Evolutionary conservation across 179 eudicot genomes (phyloP), one percentile per base, ranked within the genome.

Genomic region (Drosera spatulata): DNA sequence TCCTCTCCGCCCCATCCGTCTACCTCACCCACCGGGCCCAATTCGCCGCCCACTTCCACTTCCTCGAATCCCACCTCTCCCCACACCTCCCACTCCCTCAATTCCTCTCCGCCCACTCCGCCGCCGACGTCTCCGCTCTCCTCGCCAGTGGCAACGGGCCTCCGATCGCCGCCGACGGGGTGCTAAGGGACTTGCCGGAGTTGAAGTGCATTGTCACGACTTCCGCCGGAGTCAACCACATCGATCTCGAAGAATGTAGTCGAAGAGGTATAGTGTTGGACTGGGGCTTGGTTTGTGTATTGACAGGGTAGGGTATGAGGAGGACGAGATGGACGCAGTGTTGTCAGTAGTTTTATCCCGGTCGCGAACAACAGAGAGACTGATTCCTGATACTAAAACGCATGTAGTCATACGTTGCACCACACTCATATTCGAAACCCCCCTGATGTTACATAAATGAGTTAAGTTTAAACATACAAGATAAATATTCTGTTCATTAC

Each of bases 231-330:
- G 61, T 83, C 49, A 53, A 88, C 62, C 78, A 75, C 71, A 72
- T 85, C 54, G 94, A 88, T 66, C 61, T 83, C 41, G 38, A 8
- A 22, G 96, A 85, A 71, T 88, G 94, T 55, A 75, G 81, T 49
- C 82, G 84, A 55, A 83, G 83, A 9, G 77, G 77, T 5, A 72
- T 88, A 41, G 12, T 75, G 88, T 86, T 6, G 67, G 74, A 57
- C 73, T 80, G 4, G 65, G 76, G 41, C 41, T 55, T 0, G 45
- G 77, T 7, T 79, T 61, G 68, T 59, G 87, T 45, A 65, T 47
- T 7, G 90, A 85, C 53, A 78, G 77, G 33, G 90, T 94, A 10
- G 95, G 86, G 38, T 8, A 60, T 4, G 82, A 90, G 1, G 82
- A 85, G 12, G 94, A 75, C 7, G 62, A 85, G 12, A 9, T 82